Conservation (phyloP, 352 stramenopile species). For the Phytopythium helicoides region DNA sequence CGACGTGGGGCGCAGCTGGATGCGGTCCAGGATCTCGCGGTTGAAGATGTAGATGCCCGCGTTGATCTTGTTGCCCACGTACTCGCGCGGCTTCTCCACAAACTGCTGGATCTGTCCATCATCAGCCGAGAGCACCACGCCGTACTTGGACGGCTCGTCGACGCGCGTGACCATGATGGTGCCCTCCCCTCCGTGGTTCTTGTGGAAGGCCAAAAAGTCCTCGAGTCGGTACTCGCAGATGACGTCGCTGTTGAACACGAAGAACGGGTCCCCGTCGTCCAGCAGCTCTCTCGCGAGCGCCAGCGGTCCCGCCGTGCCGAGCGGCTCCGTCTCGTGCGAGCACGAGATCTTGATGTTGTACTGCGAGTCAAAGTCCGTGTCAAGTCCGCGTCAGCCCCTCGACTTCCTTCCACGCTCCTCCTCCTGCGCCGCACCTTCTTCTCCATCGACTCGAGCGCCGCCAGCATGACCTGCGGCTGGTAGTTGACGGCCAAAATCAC, state of each 20-base stretch:
- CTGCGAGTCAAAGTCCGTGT: slow-evolving; percentile 32
- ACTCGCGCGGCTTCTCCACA: slow-evolving; percentile 88
- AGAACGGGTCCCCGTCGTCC: slow-evolving; percentile 86
- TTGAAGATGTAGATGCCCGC: slow-evolving; percentile 91
- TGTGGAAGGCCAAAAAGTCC: slow-evolving; percentile 80
- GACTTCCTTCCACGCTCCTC: neutral
- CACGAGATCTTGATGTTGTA: slow-evolving; percentile 90
- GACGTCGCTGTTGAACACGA: slow-evolving; percentile 91
- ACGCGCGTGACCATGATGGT: slow-evolving; percentile 85
- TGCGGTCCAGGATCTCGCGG: slow-evolving; percentile 82
- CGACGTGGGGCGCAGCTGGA: slow-evolving; percentile 85
- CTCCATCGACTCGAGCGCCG: slow-evolving; percentile 77
- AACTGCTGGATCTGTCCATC: slow-evolving; percentile 87
- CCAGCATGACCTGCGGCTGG: slow-evolving; percentile 87
- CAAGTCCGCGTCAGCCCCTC: too few relatives aligned
- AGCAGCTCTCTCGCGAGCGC: slow-evolving; percentile 80
- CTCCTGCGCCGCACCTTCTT: slow-evolving; percentile 43
- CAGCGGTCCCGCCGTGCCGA: slow-evolving; percentile 82
- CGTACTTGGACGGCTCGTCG: slow-evolving; percentile 89
- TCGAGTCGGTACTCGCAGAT: slow-evolving; percentile 84
- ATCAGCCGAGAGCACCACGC: slow-evolving; percentile 75
- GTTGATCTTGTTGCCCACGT: slow-evolving; percentile 91
- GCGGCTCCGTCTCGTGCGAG: slow-evolving; percentile 81
- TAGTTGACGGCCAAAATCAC: slow-evolving; percentile 91
- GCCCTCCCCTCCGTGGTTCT: slow-evolving; percentile 69